A percentile compares a stretch with the other conserved stretches of the same genome.
phyloP scores from a whole-genome alignment of 345 rosid species.

The Angophora floribunda region DNA sequence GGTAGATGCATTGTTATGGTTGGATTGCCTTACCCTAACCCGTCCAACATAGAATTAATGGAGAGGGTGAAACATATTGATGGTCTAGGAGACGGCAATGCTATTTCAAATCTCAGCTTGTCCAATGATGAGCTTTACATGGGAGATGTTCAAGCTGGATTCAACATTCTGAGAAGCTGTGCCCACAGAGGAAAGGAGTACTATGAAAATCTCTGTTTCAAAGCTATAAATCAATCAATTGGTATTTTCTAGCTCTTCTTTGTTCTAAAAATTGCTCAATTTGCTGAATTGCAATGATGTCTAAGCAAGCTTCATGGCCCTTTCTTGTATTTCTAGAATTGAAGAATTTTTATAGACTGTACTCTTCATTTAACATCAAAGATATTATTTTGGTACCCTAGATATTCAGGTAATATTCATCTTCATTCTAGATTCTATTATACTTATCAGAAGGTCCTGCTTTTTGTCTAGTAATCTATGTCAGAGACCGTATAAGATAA shows the following conservation, averaged over 20 bases:
- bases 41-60: conserved; percentile 67
- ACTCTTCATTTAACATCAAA: background rate
- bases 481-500: background rate
- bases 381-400: background rate
- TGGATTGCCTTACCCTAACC: conserved; percentile 92
- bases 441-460: background rate
- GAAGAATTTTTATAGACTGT: background rate
- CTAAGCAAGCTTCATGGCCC: background rate
- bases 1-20: conserved; percentile 96
- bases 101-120: conserved; percentile 14
- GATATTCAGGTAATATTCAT: background rate
- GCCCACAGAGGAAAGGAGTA: conserved; percentile 74
- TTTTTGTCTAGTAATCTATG: background rate
- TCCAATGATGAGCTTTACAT: conserved; percentile 22
- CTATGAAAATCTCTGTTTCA: conserved; percentile 96
- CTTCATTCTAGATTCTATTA: background rate
- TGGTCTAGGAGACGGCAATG: conserved; percentile 45
- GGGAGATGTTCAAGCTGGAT: conserved; percentile 54
- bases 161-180: conserved; percentile 67
- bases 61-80: conserved; percentile 89
- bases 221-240: conserved; percentile 92
- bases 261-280: background rate
- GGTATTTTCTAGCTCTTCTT: conserved; percentile 32
- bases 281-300: background rate
- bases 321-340: background rate